Base-by-base conservation (phyloP, 2,329 filamentous ascomycete genomes). In the Paraphoma chrysanthemicola region DNA sequence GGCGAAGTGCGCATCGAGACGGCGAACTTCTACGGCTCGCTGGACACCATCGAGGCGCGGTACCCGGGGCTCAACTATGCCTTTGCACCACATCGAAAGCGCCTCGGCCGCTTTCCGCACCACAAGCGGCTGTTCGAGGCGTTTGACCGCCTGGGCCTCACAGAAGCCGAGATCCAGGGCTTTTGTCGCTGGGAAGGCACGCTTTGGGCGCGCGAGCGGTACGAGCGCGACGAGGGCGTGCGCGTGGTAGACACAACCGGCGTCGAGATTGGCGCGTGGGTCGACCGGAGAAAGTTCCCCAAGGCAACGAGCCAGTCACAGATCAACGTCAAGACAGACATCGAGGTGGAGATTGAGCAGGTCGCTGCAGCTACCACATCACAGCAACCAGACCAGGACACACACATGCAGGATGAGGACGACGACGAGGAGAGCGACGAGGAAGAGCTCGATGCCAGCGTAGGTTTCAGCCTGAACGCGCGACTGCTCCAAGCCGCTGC, bases 121-220 rank as follows among this genome's bases (percentile, higher is more conserved):
- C 90, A 94, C 75, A 84, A 87, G 59, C 85, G 88, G 54, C 84
- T 94, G 11, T 93, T 94, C 75, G 85, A 87, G 41, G 89, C 90
- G 29, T 92, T 94, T 68, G 89, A 93, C 75, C 79, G 77, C 28
- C 82, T 93, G 23, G 83, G 83, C 43, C 81, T 93, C 39, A 94
- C 90, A 7, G 79, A 85, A 54, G 79, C 81, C 66, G 90, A 94
- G 73, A 91, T 94, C 64, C 82, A 86, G 51, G 81, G 82, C 47
- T 81, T 93, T 71, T 93, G 90, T 56, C 89, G 90, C 70, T 94
- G 90, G 90, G 90, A 93, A 79, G 90, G 90, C 54, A 93, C 90
- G 9, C 87, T 88, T 59, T 93, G 90, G 90, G 91, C 91, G 59
- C 89, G 92, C 71, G 89, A 93, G 71, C 86, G 90, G 52, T 94